Evolutionary conservation across 2,329 filamentous ascomycete genomes (phyloP).

Genomic region (Cercospora sp.): DNA sequence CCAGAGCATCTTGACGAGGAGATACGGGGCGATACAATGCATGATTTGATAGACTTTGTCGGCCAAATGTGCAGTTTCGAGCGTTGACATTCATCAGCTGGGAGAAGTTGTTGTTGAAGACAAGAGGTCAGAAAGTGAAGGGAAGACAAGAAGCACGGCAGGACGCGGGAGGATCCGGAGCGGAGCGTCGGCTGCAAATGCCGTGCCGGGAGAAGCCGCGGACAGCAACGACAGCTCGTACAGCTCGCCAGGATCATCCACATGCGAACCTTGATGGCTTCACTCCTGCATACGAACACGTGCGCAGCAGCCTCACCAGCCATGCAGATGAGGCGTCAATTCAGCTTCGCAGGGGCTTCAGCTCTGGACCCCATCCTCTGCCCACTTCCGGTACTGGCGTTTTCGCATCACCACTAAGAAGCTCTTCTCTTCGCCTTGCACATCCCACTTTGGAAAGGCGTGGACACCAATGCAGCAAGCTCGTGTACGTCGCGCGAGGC

Average conservation of each 20-base stretch:
- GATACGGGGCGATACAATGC: background rate
- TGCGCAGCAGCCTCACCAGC: background rate
- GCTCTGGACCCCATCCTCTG: background rate
- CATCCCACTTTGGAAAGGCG: background rate
- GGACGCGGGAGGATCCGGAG: background rate
- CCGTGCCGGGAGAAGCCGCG: background rate
- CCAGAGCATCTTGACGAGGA: background rate
- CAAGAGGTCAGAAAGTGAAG: background rate
- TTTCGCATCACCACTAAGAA: background rate
- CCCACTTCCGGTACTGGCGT: background rate
- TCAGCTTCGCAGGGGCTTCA: background rate
- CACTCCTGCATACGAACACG: background rate
- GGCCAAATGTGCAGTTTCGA: background rate
- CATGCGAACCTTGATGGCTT: background rate
- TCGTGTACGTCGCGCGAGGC: no score
- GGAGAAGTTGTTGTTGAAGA: background rate
- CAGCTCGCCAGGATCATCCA: background rate
- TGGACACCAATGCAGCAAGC: background rate
- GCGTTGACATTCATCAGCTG: background rate
- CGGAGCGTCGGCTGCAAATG: background rate
- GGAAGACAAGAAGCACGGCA: background rate
- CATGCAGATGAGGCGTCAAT: background rate
- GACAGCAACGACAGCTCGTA: background rate
- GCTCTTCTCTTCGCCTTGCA: background rate
- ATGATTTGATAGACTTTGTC: background rate